Evolutionary conservation across 805 yeast genomes (phyloP).

Genomic region (Barnettozyma sucrosica): DNA sequence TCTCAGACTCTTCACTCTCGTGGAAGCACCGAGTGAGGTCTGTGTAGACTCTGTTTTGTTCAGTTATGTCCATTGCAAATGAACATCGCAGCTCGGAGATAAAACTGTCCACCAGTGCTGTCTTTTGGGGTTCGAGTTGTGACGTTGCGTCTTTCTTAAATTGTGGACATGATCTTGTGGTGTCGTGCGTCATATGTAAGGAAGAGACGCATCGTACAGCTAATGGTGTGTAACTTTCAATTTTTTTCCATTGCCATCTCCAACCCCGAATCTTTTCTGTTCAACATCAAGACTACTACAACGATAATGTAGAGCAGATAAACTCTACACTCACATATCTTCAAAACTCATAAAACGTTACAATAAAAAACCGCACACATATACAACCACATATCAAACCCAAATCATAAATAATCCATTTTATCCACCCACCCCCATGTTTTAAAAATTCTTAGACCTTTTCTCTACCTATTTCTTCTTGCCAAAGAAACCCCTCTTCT

Average conservation of each 20-base stretch:
- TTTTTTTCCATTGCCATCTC: background rate
- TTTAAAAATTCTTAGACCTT: background rate
- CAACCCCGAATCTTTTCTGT: background rate
- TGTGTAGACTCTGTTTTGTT: background rate
- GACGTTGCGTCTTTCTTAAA: too few species aligned
- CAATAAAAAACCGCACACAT: background rate
- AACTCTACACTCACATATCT: background rate
- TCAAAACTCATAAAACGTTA: background rate
- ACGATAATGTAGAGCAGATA: too few species aligned
- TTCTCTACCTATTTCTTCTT: constrained; percentile 44
- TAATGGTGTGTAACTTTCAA: too few species aligned
- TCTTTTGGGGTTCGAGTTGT: too few species aligned
- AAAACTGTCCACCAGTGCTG: background rate
- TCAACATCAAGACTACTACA: too few species aligned
- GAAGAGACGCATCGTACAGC: too few species aligned
- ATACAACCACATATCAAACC: background rate
- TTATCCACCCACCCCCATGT: background rate
- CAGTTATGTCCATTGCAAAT: background rate
- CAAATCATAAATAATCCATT: background rate
- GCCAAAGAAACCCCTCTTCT: constrained; percentile 79
- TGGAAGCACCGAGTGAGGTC: background rate
- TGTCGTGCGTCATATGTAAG: too few species aligned
- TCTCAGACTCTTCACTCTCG: background rate
- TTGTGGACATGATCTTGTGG: too few species aligned
- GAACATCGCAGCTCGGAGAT: background rate